Evolutionary conservation across 1,139 yeast species (phyloP).

Genomic region (Ogataea hybrid): DNA sequence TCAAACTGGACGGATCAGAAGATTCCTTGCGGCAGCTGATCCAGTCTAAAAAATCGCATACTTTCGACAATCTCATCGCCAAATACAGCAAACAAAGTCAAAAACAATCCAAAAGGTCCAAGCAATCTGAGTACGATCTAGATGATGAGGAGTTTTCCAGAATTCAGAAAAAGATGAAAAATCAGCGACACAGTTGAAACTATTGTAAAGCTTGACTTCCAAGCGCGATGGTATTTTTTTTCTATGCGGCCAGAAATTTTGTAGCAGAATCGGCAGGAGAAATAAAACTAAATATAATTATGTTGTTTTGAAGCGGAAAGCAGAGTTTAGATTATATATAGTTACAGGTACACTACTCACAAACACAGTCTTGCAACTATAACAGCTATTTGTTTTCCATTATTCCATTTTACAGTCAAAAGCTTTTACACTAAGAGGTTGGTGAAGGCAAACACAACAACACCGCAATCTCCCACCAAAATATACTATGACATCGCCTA

Average conservation of each 20-base stretch:
- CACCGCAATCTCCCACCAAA: conserved; percentile 6
- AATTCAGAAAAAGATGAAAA: conserved; percentile 34
- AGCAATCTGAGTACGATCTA: conserved; percentile 28
- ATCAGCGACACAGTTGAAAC: conserved; percentile 11
- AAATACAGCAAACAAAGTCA: conserved; percentile 44
- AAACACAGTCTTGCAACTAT: background rate
- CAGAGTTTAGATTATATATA: background rate
- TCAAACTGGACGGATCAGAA: conserved; percentile 35
- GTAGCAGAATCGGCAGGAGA: conserved; percentile 11
- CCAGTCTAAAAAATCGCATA: conserved; percentile 43
- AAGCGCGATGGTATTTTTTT: conserved; percentile 2
- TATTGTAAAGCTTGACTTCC: background rate
- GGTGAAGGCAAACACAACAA: conserved; percentile 1
- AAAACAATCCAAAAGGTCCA: conserved; percentile 30
- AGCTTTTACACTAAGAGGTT: too few species aligned
- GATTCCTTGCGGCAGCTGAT: conserved; percentile 52
- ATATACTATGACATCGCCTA: conserved; percentile 1
- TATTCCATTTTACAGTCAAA: too few species aligned
- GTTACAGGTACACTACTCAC: background rate
- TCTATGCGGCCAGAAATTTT: conserved; percentile 8
- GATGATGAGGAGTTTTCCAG: conserved; percentile 44
- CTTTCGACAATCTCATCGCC: conserved; percentile 51
- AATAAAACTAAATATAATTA: conserved; percentile 7
- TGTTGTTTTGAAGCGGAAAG: conserved; percentile 12
- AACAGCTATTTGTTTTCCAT: background rate